phyloP scores from a whole-genome alignment of 345 rosid species.

The Dovyalis caffra region DNA sequence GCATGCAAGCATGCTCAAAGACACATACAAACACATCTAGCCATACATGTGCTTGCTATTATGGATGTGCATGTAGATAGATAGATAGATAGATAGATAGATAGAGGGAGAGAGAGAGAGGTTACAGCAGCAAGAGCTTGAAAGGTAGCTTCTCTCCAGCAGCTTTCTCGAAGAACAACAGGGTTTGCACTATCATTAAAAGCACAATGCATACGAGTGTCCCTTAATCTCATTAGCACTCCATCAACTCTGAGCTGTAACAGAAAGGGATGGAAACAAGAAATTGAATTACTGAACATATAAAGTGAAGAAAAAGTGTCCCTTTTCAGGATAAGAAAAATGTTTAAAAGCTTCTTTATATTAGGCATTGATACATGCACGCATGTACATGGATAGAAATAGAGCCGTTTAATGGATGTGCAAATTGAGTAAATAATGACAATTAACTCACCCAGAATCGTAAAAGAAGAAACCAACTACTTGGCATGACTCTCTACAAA shows the following conservation, averaged over 20 bases:
- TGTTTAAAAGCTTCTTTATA: background rate
- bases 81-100: background rate
- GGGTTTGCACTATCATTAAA: conserved; percentile 49
- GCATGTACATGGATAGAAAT: background rate
- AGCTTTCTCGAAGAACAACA: conserved; percentile 72
- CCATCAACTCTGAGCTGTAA: conserved; percentile 97
- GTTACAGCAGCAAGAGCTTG: conserved; percentile 71
- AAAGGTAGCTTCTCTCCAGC: conserved; percentile 93
- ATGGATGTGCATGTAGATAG: background rate
- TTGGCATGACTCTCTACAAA: conserved; percentile 91
- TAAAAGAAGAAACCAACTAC: conserved; percentile 93
- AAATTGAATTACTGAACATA: background rate
- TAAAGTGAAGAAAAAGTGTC: background rate
- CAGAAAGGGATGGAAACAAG: background rate
- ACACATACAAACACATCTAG: too few species aligned
- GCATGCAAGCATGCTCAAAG: too few species aligned
- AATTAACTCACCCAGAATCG: conserved; percentile 84
- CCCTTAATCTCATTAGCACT: conserved; percentile 90
- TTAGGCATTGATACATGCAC: background rate
- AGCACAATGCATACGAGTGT: conserved; percentile 77
- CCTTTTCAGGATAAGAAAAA: background rate
- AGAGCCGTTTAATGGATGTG: background rate
- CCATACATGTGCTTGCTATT: too few species aligned
- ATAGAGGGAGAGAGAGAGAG: conserved; percentile 18
- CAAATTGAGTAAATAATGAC: background rate